Percentiles rank a stretch among this genome's conserved stretches.
Evolutionary conservation across 306 rosid genomes (phyloP).

Genomic region (Potentilla sterilis): DNA sequence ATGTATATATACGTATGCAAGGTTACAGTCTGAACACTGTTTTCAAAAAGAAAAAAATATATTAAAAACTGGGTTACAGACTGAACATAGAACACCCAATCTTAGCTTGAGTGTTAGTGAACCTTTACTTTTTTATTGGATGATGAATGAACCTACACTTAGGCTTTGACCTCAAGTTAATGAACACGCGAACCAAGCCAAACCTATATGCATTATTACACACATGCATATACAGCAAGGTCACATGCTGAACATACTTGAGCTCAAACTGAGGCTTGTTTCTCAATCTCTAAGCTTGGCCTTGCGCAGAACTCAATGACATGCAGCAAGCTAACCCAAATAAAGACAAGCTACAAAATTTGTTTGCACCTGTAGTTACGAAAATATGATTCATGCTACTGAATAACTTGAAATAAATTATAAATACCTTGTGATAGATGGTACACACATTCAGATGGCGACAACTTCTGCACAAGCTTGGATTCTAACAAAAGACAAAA

Average conservation of each 20-base stretch:
- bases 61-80: no score
- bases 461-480: conserved; percentile 72
- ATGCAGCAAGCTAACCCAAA: not conserved
- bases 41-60: no score
- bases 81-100: not conserved
- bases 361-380: not conserved
- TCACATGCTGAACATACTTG: not conserved
- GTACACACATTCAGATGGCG: conserved; percentile 88
- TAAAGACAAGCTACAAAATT: not conserved
- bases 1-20: not conserved
- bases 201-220: not conserved
- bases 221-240: not conserved
- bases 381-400: not conserved
- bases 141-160: not conserved
- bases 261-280: not conserved
- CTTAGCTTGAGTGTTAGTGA: not conserved
- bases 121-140: no score
- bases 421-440: conserved; percentile 82
- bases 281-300: not conserved
- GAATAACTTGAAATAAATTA: conserved; percentile 9
- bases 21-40: not conserved
- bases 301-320: not conserved
- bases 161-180: not conserved
- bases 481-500: conserved; percentile 50
- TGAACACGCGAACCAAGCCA: not conserved